Evolutionary conservation across 164 flowering plant genomes (phyloP).

Genomic region (Liriodendron chinense): DNA sequence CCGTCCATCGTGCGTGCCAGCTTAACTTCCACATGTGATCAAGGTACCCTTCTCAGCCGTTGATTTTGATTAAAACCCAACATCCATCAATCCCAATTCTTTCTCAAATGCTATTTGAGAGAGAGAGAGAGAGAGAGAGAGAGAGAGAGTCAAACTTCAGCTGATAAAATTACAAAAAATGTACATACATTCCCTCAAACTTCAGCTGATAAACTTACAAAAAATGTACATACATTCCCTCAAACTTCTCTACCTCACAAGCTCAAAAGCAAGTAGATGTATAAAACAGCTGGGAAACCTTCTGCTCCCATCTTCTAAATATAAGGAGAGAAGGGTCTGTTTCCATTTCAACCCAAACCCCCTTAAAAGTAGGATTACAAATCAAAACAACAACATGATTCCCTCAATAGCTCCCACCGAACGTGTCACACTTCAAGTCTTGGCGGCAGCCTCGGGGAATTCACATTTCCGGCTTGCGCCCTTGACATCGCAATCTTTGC

Average conservation of each 20-base stretch:
- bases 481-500: conserved; percentile 45
- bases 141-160: not conserved
- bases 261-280: not conserved
- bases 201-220: not conserved
- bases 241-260: no score
- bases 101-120: no score
- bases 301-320: not conserved
- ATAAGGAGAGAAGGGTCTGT: not conserved
- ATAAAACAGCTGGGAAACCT: not conserved
- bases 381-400: not conserved
- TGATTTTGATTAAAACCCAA: no score
- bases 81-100: no score
- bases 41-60: no score
- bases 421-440: not conserved
- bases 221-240: no score
- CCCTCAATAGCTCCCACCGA: no score
- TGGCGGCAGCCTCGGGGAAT: not conserved
- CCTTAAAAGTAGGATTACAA: not conserved
- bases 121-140: no score
- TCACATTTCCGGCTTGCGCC: not conserved
- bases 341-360: not conserved
- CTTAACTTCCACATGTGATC: no score
- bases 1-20: no score
- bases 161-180: not conserved
- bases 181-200: not conserved